phyloP scores from a whole-genome alignment of 2,329 filamentous ascomycete genomes.

The Monilinia fructigena region DNA sequence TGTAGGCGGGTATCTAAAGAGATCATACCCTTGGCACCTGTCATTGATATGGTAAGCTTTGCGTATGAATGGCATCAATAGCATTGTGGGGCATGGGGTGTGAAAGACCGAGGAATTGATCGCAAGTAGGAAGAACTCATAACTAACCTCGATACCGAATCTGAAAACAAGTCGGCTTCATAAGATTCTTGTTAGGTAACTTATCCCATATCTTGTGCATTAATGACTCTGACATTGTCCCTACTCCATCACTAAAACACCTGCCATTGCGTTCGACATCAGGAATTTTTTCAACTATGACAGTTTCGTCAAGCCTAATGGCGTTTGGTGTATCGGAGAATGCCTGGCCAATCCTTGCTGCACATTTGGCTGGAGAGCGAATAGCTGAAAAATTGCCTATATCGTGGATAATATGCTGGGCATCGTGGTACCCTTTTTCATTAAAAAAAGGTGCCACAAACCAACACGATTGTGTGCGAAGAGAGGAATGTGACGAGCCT shows the following conservation, averaged over 20 bases:
- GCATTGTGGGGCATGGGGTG: too few relatives aligned
- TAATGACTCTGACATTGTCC: conserved; percentile 64
- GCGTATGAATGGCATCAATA: not conserved
- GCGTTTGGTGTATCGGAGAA: conserved; percentile 74
- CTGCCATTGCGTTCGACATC: conserved; percentile 56
- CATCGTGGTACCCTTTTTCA: conserved; percentile 36
- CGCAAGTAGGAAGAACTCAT: not conserved
- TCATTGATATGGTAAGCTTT: not conserved
- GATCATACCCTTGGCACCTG: conserved; percentile 74
- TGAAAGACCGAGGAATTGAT: not conserved
- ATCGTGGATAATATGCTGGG: conserved; percentile 44
- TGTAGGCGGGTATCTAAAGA: conserved; percentile 61
- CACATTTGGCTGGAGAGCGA: conserved; percentile 54
- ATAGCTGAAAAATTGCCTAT: conserved; percentile 54
- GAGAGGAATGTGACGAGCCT: conserved; percentile 77
- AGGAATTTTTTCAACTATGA: conserved; percentile 41
- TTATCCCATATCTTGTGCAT: conserved; percentile 58
- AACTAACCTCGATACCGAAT: conserved; percentile 63
- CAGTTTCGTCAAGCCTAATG: conserved; percentile 47
- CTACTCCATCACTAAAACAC: conserved; percentile 77
- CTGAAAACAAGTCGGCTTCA: conserved; percentile 66
- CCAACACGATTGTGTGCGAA: conserved; percentile 71
- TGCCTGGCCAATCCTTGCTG: conserved; percentile 60
- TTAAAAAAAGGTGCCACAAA: conserved; percentile 53
- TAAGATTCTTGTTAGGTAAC: conserved; percentile 48